Evolutionary conservation across 495 filamentous ascomycete species (phyloP), one percentile per base, ranked within the genome.

Genomic region (Evansstolkia leycettana): DNA sequence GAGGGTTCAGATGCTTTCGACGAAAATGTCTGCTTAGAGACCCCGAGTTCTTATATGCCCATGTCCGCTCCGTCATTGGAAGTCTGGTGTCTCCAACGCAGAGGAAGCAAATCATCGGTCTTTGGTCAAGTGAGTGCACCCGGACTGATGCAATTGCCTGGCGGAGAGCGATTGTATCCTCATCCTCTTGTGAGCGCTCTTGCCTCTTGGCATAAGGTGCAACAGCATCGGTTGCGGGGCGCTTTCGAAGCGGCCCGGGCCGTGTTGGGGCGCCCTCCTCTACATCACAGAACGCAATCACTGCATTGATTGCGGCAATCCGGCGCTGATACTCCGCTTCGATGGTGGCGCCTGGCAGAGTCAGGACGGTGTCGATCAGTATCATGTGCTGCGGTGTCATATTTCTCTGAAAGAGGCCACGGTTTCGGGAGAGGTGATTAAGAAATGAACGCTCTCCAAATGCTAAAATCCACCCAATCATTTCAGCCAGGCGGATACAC

Each of bases 1-100:
- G 34, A n/a, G n/a, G n/a, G 13, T 34, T 5, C 16, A 63, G 43
- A 47, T 65, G 44, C 38, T 64, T 62, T 38, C 48, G 45, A 43
- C 59, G 59, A 16, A 66, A 62, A 39, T 66, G 50, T 41, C 63
- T 66, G 11, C 48, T 58, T 28, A 66, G 39, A 39, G 58, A 48
- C 39, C 48, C 41, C 32, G 51, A 44, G 34, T 34, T 57, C 20
- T 30, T 33, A 41, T 60, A 62, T 34, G 32, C 46, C 33, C 56
- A 46, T 5, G 40, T 43, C 19, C 49, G 53, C 41, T 47, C 48
- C 31, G 43, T 31, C 11, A 52, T 36, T 28, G 46, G 48, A 19
- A 61, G 40, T 33, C 31, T 41, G 31, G 45, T 18, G 31, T 64
- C 45, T 27, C 60, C 52, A 32, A 66, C 17, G 34, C 48, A 66